phyloP scores from a whole-genome alignment of 257 asterid genomes.

The Nicotiana benthamiana region DNA sequence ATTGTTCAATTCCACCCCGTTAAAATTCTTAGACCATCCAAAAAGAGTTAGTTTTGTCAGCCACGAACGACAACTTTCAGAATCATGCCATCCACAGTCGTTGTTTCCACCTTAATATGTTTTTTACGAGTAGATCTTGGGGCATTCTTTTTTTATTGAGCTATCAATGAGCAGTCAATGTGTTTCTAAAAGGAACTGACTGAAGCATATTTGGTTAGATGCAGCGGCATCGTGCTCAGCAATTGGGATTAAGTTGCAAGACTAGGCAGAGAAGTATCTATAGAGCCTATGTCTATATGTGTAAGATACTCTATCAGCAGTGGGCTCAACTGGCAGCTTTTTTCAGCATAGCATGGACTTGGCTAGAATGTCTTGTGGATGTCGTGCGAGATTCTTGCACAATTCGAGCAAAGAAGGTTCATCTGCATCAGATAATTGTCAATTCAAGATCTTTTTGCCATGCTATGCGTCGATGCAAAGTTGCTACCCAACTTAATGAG shows the following conservation, averaged over 20 bases:
- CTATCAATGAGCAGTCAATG: not conserved
- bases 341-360: not conserved
- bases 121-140: not conserved
- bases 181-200: not conserved
- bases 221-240: not conserved
- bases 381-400: not conserved
- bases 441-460: not conserved
- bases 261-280: not conserved
- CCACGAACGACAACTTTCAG: not conserved
- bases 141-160: not conserved
- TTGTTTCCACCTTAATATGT: not conserved
- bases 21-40: not conserved
- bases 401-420: not conserved
- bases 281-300: not conserved
- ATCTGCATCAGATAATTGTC: not conserved
- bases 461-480: not conserved
- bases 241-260: not conserved
- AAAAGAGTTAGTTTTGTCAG: not conserved
- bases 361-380: not conserved
- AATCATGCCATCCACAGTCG: not conserved
- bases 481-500: slow-evolving; percentile 1
- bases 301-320: not conserved
- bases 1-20: not conserved
- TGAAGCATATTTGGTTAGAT: not conserved
- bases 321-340: not conserved